These are phyloP conservation scores for Haplographium delicatum DNA, from an alignment of 495 filamentous ascomycete genomes.

Conservation along the genomic window DNA sequence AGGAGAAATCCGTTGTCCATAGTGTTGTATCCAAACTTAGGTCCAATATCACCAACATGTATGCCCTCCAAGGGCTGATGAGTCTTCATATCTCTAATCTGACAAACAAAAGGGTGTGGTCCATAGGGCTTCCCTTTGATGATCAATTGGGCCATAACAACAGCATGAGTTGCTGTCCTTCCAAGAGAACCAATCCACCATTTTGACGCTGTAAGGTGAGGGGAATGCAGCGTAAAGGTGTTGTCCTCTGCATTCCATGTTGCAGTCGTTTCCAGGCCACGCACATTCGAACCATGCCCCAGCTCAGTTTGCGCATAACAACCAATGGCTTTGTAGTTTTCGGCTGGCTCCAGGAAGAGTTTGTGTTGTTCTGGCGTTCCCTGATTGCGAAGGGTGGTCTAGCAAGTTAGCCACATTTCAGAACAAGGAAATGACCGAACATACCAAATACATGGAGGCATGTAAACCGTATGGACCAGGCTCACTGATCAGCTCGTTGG, in stretches of 20 bases:
- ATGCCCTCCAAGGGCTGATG: constrained; percentile 66
- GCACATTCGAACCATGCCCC: constrained; percentile 69
- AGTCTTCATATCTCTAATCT: constrained; percentile 64
- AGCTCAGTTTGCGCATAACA: constrained; percentile 77
- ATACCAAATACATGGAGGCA: constrained; percentile 56
- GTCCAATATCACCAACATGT: constrained; percentile 69
- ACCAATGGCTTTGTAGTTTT: constrained; percentile 62
- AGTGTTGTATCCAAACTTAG: constrained; percentile 66
- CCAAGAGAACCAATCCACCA: constrained; percentile 79
- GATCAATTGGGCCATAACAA: constrained; percentile 67
- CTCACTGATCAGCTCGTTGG: constrained; percentile 59
- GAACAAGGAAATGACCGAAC: neutral
- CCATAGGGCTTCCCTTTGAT: constrained; percentile 60
- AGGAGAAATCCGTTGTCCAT: constrained; percentile 75
- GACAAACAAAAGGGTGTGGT: constrained; percentile 72
- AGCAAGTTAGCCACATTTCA: constrained; percentile 23
- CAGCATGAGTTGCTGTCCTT: constrained; percentile 65
- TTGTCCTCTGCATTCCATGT: constrained; percentile 63
- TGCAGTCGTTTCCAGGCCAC: constrained; percentile 68
- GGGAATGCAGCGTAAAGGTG: constrained; percentile 65
- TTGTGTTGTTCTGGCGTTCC: constrained; percentile 64
- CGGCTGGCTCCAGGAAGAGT: constrained; percentile 58
- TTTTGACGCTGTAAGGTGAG: constrained; percentile 62
- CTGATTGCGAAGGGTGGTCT: constrained; percentile 62
- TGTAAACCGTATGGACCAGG: constrained; percentile 65